Evolutionary conservation across 2,329 filamentous ascomycete species (phyloP).

Genomic region (Penicillium thymicola): DNA sequence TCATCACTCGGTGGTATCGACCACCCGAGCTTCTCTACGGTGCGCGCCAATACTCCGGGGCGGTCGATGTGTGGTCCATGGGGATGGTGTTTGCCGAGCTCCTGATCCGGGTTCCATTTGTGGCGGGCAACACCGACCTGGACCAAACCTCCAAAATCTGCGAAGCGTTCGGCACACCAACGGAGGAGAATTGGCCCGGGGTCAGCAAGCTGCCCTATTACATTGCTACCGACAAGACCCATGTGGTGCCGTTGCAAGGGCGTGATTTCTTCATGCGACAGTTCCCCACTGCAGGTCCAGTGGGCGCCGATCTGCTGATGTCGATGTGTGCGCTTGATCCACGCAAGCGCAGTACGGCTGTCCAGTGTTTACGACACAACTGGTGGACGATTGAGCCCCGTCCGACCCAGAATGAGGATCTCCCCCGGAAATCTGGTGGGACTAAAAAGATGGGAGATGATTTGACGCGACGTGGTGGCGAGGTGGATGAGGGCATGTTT

Average conservation of each 20-base stretch:
- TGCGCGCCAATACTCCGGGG: constrained; percentile 81
- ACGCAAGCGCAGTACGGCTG: constrained; percentile 74
- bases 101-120: constrained; percentile 74
- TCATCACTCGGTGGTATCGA: constrained; percentile 96
- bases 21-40: constrained; percentile 92
- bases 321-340: constrained; percentile 83
- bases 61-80: constrained; percentile 91
- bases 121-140: constrained; percentile 80
- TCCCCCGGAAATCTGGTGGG: constrained; percentile 73
- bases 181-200: constrained; percentile 92
- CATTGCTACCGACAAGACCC: constrained; percentile 61
- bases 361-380: constrained; percentile 71
- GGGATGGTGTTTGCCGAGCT: constrained; percentile 92
- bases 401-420: constrained; percentile 75
- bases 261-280: constrained; percentile 69
- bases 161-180: constrained; percentile 82
- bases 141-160: constrained; percentile 83
- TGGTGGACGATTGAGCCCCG: constrained; percentile 85
- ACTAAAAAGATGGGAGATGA: constrained; percentile 77
- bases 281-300: constrained; percentile 75
- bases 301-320: constrained; percentile 85
- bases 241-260: constrained; percentile 57
- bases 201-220: constrained; percentile 78
- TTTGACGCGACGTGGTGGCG: constrained; percentile 70
- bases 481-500: constrained; percentile 61